These are phyloP conservation scores for Alloteropsis semialata DNA, from an alignment of 176 grass and related monocot genomes.

Conservation along the genomic window DNA sequence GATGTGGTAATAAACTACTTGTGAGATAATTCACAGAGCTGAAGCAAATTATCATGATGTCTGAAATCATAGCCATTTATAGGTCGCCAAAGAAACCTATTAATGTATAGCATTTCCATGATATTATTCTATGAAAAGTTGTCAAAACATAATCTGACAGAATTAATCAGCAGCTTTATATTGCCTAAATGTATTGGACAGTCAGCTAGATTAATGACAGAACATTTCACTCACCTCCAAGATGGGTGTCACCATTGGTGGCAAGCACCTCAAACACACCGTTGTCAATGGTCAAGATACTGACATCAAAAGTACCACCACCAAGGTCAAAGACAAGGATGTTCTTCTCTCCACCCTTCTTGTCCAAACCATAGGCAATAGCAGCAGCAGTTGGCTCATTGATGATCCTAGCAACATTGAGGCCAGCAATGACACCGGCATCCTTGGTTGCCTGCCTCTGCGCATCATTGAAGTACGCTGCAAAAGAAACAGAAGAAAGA, in stretches of 20 bases:
- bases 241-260: constrained; percentile 80
- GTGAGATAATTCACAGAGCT: neutral
- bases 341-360: constrained; percentile 71
- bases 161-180: neutral
- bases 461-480: constrained; percentile 79
- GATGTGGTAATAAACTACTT: neutral
- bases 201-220: neutral
- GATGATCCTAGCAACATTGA: constrained; percentile 77
- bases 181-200: neutral
- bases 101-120: neutral
- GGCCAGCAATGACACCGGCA: constrained; percentile 61
- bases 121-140: too few relatives aligned
- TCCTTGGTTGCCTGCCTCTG: constrained; percentile 76
- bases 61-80: neutral
- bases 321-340: constrained; percentile 84
- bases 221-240: constrained; percentile 51
- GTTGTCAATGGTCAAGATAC: constrained; percentile 70
- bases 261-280: constrained; percentile 81
- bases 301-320: constrained; percentile 84
- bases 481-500: constrained; percentile 13
- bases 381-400: constrained; percentile 81
- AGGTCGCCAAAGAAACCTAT: neutral
- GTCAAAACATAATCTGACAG: neutral
- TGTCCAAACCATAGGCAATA: constrained; percentile 74
- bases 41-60: neutral